Percentiles rank a stretch among this genome's conserved stretches.
These are phyloP conservation scores for Xylaria arbuscula DNA, from an alignment of 2,329 filamentous ascomycete genomes.

Conservation along the genomic window DNA sequence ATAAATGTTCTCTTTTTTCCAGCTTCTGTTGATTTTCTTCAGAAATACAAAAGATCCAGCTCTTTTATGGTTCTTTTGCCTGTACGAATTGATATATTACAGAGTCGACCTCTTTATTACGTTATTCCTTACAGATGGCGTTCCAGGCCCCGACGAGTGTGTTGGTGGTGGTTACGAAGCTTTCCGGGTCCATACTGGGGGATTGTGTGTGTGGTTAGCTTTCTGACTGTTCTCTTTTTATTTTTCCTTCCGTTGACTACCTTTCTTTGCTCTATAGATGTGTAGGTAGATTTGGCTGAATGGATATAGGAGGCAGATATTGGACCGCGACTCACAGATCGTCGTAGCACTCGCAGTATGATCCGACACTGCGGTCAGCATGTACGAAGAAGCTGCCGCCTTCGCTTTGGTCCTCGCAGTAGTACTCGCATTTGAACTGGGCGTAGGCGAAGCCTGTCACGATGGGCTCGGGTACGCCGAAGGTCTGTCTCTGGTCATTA, in stretches of 20 bases:
- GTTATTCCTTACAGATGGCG: conserved; percentile 43
- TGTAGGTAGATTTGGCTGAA: background rate
- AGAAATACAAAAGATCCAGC: background rate
- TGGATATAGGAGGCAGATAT: background rate
- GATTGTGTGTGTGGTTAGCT: background rate
- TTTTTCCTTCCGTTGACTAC: background rate
- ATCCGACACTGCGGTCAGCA: conserved; percentile 33
- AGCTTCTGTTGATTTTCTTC: no score
- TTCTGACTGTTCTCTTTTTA: background rate
- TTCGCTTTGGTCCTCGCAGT: conserved; percentile 43
- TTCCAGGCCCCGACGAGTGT: conserved; percentile 48
- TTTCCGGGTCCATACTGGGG: conserved; percentile 44
- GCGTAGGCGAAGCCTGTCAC: conserved; percentile 50
- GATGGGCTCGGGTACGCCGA: conserved; percentile 45
- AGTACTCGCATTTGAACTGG: conserved; percentile 52
- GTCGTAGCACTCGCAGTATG: conserved; percentile 46
- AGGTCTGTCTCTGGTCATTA: conserved; percentile 42
- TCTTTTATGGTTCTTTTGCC: background rate
- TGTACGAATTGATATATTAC: background rate
- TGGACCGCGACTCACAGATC: conserved; percentile 43
- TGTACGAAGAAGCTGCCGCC: conserved; percentile 49
- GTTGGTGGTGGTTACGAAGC: conserved; percentile 44
- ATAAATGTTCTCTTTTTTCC: background rate
- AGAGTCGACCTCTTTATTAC: no score
- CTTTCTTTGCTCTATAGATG: background rate